A percentile compares a stretch with the other conserved stretches of the same genome.
These are phyloP conservation scores for Apiospora koreana DNA, from an alignment of 2,329 filamentous ascomycete species.

Conservation along the genomic window DNA sequence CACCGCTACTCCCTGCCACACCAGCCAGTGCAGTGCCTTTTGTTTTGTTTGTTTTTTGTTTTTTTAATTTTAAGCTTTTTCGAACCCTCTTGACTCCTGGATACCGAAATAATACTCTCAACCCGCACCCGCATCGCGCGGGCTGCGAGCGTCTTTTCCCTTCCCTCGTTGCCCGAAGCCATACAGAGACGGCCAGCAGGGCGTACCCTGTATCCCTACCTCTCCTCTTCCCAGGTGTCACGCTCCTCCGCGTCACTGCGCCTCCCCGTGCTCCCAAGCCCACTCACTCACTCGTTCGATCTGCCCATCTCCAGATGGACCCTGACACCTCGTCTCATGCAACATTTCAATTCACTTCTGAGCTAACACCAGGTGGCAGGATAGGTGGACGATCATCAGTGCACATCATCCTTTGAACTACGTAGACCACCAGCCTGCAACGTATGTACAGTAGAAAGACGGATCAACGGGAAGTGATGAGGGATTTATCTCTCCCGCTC, in stretches of 20 bases:
- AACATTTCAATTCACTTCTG: neutral
- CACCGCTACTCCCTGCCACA: neutral
- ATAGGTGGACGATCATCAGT: neutral
- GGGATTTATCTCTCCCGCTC: neutral
- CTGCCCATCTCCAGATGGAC: neutral
- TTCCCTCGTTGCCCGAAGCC: neutral
- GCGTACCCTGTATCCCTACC: neutral
- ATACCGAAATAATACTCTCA: neutral
- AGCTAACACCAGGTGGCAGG: conserved; percentile 11
- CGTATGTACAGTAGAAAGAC: no score
- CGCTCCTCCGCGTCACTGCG: neutral
- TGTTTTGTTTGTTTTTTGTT: no score
- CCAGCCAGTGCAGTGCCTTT: no score
- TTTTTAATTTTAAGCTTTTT: neutral
- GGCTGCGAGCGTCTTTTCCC: neutral
- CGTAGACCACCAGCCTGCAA: neutral
- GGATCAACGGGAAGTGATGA: neutral
- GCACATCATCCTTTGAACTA: neutral
- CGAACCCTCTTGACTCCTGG: neutral
- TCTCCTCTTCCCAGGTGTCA: neutral
- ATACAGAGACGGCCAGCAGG: neutral
- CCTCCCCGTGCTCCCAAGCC: neutral
- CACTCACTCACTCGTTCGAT: neutral
- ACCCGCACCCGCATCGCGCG: neutral
- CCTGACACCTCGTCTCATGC: neutral